These are phyloP conservation scores for Vanrija sp. DNA, from an alignment of 1,284 basidiomycete genomes.

Conservation along the genomic window DNA sequence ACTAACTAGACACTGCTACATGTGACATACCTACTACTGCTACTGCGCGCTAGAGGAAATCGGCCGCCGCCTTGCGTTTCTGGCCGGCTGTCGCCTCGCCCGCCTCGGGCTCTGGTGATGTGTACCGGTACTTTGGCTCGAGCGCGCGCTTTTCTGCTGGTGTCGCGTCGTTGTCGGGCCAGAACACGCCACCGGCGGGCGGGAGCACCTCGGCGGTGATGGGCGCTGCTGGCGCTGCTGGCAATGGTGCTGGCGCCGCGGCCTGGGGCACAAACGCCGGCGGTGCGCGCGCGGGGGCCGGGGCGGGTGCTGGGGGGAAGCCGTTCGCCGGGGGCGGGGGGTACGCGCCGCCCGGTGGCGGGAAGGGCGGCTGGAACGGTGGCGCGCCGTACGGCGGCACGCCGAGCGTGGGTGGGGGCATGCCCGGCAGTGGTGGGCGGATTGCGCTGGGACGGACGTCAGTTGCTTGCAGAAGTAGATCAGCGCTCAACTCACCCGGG, in stretches of 20 bases:
- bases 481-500: slow-evolving; percentile 23
- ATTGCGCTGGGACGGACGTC: slow-evolving; percentile 43
- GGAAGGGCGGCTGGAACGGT: slow-evolving; percentile 31
- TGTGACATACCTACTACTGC: background rate
- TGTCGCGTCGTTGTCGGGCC: slow-evolving; percentile 45
- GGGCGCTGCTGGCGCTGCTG: slow-evolving; percentile 1
- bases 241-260: slow-evolving; percentile 6
- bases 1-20: background rate
- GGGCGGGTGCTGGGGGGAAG: slow-evolving; percentile 26
- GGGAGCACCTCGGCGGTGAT: slow-evolving; percentile 26
- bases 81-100: slow-evolving; percentile 24
- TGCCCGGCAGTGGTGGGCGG: slow-evolving; percentile 9
- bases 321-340: slow-evolving; percentile 22
- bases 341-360: slow-evolving; percentile 20
- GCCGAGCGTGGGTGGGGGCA: slow-evolving; percentile 36
- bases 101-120: slow-evolving; percentile 40
- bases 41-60: slow-evolving; percentile 36
- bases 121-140: slow-evolving; percentile 66
- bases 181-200: slow-evolving; percentile 48
- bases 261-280: slow-evolving; percentile 22
- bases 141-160: slow-evolving; percentile 67
- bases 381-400: slow-evolving; percentile 3
- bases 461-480: slow-evolving; percentile 13
- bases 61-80: slow-evolving; percentile 50
- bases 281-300: slow-evolving; percentile 28